Percentiles rank a stretch among this genome's conserved stretches.
Evolutionary conservation across 805 yeast species (phyloP).

Genomic region (Wickerhamiella azyma): DNA sequence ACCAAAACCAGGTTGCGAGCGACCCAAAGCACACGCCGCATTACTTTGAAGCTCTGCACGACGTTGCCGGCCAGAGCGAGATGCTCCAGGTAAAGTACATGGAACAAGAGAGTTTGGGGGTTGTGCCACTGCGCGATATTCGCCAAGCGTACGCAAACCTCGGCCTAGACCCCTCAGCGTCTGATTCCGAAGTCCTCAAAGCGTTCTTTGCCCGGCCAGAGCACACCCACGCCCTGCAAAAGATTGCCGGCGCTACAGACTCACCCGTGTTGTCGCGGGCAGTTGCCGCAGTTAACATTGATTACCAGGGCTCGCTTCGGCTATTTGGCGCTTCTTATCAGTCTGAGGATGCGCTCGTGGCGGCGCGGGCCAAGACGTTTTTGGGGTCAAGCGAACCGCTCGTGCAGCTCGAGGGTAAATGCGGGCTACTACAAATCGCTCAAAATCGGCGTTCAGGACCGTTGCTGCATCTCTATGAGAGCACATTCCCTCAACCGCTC

Average conservation of each 20-base stretch:
- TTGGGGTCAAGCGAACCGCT: not conserved
- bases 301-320: not conserved
- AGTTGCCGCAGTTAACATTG: conserved; percentile 1
- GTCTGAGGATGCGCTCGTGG: conserved; percentile 1
- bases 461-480: conserved; percentile 4
- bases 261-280: conserved; percentile 5
- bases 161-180: conserved; percentile 20
- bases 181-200: conserved; percentile 7
- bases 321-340: conserved; percentile 1
- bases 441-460: conserved; percentile 7
- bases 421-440: conserved; percentile 17
- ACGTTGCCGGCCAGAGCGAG: conserved; percentile 37
- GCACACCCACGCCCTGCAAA: conserved; percentile 3
- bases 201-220: conserved; percentile 5
- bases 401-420: conserved; percentile 5
- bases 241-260: conserved; percentile 12
- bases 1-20: conserved; percentile 27
- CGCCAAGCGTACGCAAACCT: conserved; percentile 28
- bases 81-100: conserved; percentile 33
- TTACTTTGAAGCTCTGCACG: conserved; percentile 45
- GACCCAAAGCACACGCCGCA: conserved; percentile 37
- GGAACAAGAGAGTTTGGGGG: conserved; percentile 38
- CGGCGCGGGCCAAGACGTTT: not conserved
- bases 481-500: conserved; percentile 27
- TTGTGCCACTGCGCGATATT: conserved; percentile 38